phyloP scores from a whole-genome alignment of 2,329 filamentous ascomycete species.

The Decorospora gaudefroyi region DNA sequence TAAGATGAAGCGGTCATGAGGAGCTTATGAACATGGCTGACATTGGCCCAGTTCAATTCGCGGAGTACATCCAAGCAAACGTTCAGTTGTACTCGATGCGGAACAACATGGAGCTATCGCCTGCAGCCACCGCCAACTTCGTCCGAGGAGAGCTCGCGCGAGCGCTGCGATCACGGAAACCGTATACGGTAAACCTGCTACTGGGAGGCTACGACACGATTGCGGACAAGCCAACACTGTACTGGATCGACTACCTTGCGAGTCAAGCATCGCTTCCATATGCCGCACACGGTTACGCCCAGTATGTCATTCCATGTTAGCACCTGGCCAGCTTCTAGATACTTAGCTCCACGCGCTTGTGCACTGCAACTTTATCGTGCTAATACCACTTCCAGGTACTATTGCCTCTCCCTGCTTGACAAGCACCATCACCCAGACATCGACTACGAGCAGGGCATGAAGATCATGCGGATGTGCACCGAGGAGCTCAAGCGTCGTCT shows the following conservation, averaged over 20 bases:
- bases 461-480: slow-evolving; percentile 91
- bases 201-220: slow-evolving; percentile 93
- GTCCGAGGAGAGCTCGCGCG: slow-evolving; percentile 91
- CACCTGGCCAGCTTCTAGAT: neutral
- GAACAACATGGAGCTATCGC: slow-evolving; percentile 89
- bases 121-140: slow-evolving; percentile 86
- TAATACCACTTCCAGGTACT: slow-evolving; percentile 66
- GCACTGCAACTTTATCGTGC: neutral
- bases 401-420: slow-evolving; percentile 95
- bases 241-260: slow-evolving; percentile 98
- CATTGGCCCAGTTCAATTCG: slow-evolving; percentile 79
- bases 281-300: slow-evolving; percentile 95
- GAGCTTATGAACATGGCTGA: slow-evolving; percentile 10
- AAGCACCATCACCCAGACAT: slow-evolving; percentile 99
- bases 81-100: slow-evolving; percentile 98
- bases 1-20: neutral
- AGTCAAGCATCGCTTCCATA: slow-evolving; percentile 87
- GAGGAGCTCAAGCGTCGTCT: slow-evolving; percentile 96
- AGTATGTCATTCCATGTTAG: slow-evolving; percentile 61
- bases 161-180: slow-evolving; percentile 86
- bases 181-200: slow-evolving; percentile 95
- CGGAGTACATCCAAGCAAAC: slow-evolving; percentile 99
- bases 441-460: slow-evolving; percentile 82
- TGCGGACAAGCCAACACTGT: slow-evolving; percentile 85
- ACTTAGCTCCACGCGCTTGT: neutral